A percentile compares a stretch with the other conserved stretches of the same genome.
phyloP scores from a whole-genome alignment of 2,329 filamentous ascomycete genomes.

The Ophiostoma montium region DNA sequence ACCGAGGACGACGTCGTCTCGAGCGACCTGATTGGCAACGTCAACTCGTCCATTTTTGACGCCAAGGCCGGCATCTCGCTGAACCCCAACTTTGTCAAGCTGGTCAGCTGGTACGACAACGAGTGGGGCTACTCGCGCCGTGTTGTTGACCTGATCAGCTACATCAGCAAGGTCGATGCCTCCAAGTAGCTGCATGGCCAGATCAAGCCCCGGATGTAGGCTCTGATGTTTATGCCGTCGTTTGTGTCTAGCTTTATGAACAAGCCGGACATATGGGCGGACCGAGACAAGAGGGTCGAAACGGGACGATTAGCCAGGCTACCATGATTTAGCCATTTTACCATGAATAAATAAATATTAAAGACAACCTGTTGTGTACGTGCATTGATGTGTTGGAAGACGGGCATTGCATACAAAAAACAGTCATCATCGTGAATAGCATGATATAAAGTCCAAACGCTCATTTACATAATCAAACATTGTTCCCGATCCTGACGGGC shows the following conservation, averaged over 20 bases:
- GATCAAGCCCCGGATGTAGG: constrained; percentile 7
- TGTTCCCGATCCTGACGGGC: background rate
- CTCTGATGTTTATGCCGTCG: background rate
- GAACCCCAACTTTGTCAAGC: constrained; percentile 98
- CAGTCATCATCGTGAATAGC: background rate
- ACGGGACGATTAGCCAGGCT: too few relatives aligned
- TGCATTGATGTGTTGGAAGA: too few relatives aligned
- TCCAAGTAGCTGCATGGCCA: constrained; percentile 27
- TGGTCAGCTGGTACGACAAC: constrained; percentile 98
- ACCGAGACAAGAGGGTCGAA: too few relatives aligned
- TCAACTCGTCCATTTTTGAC: constrained; percentile 94
- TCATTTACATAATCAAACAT: background rate
- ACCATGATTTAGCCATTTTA: too few relatives aligned
- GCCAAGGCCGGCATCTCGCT: constrained; percentile 98
- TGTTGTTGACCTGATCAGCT: constrained; percentile 68
- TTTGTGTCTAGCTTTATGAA: background rate
- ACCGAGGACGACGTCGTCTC: constrained; percentile 97
- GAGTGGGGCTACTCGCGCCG: constrained; percentile 99
- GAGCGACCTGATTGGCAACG: constrained; percentile 83
- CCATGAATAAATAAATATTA: too few relatives aligned
- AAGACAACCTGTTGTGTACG: too few relatives aligned
- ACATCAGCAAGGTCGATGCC: constrained; percentile 66
- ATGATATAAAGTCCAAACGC: background rate
- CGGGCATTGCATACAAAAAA: too few relatives aligned
- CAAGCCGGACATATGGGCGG: background rate